Conservation (phyloP, 108 stramenopile species). For the Phaeodactylum tricornutum region DNA sequence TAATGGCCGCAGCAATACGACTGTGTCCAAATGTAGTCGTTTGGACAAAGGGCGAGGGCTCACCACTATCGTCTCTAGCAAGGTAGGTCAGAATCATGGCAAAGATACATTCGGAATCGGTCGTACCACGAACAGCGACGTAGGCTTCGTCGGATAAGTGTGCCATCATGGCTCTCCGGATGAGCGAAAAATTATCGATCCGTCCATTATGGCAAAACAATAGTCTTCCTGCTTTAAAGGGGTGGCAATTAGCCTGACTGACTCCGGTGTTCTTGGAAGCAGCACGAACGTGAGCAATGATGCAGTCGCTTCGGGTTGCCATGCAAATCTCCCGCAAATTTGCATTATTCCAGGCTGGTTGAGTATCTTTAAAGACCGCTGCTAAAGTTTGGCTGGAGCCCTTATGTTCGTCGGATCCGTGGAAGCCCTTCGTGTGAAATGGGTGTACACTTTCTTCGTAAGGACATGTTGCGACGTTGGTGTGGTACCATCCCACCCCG, state of each 20-base stretch:
- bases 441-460: conserved; percentile 2
- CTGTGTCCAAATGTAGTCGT: conserved; percentile 8
- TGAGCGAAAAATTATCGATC: conserved; percentile 8
- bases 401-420: background rate
- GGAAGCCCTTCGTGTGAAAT: background rate
- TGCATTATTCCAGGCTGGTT: conserved; percentile 14
- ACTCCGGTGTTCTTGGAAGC: conserved; percentile 8
- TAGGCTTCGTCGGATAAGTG: conserved; percentile 23
- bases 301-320: conserved; percentile 4
- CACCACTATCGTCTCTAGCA: conserved; percentile 5
- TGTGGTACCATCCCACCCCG: conserved; percentile 18
- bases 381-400: conserved; percentile 1
- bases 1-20: conserved; percentile 13
- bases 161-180: conserved; percentile 8
- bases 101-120: conserved; percentile 32
- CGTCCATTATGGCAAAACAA: conserved; percentile 20
- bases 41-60: conserved; percentile 3
- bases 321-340: conserved; percentile 13
- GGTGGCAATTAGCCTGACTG: conserved; percentile 8
- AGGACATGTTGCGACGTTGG: background rate
- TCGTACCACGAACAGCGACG: conserved; percentile 15
- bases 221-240: conserved; percentile 19
- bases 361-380: conserved; percentile 14
- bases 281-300: conserved; percentile 18
- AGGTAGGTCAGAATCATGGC: conserved; percentile 29